Conservation (phyloP, 805 yeast species). For the Sugiyamaella marilandica region DNA sequence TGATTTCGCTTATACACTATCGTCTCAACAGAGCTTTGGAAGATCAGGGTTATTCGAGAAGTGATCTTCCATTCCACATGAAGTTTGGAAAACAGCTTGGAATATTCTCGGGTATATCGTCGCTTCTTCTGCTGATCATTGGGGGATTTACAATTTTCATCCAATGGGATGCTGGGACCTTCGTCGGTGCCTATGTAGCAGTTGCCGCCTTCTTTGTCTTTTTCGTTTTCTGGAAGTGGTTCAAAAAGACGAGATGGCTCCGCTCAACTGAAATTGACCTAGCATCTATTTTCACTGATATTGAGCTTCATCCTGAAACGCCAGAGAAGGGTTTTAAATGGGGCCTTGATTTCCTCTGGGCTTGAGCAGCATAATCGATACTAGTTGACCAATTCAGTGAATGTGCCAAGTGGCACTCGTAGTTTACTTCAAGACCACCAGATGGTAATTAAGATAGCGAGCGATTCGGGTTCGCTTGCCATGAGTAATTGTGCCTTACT, state of each 20-base stretch:
- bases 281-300: not conserved
- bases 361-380: too few relatives aligned
- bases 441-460: too few relatives aligned
- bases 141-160: conserved; percentile 73
- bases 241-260: not conserved
- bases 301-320: not conserved
- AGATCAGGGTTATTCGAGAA: conserved; percentile 35
- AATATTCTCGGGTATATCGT: conserved; percentile 8
- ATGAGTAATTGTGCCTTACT: too few relatives aligned
- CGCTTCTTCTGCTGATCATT: conserved; percentile 47
- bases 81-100: conserved; percentile 37
- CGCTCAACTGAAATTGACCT: not conserved
- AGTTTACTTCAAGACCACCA: too few relatives aligned
- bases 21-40: conserved; percentile 43
- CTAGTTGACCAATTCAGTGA: too few relatives aligned
- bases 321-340: too few relatives aligned
- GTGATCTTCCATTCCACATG: conserved; percentile 42
- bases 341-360: too few relatives aligned
- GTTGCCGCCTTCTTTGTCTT: conserved; percentile 30
- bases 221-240: not conserved
- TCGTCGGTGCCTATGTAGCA: conserved; percentile 76
- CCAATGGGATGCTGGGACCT: conserved; percentile 57
- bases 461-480: too few relatives aligned
- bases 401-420: too few relatives aligned
- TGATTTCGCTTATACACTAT: conserved; percentile 45